These are phyloP conservation scores for Knoxdaviesia proteae DNA, from an alignment of 2,329 filamentous ascomycete species.

Conservation along the genomic window DNA sequence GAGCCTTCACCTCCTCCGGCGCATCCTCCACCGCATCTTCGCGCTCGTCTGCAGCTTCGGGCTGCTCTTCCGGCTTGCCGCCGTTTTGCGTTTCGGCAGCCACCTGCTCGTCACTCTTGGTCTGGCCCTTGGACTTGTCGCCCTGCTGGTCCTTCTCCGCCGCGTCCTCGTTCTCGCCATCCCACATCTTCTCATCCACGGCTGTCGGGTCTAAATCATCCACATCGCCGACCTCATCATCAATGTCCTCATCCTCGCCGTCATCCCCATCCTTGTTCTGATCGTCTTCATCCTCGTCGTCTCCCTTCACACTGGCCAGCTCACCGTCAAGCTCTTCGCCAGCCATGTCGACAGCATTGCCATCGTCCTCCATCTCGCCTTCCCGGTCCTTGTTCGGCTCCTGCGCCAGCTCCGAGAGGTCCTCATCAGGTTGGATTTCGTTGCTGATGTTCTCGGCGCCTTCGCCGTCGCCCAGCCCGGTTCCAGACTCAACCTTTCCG, in stretches of 20 bases:
- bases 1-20: constrained; percentile 25
- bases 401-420: constrained; percentile 76
- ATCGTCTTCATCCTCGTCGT: constrained; percentile 38
- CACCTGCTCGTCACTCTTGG: constrained; percentile 41
- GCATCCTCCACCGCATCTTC: constrained; percentile 14
- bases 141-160: constrained; percentile 67
- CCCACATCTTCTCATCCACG: constrained; percentile 98
- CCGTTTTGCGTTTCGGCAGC: constrained; percentile 19
- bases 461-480: constrained; percentile 83
- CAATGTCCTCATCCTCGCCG: constrained; percentile 51
- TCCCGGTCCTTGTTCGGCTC: constrained; percentile 48
- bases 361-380: constrained; percentile 53
- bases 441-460: constrained; percentile 96
- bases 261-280: constrained; percentile 41
- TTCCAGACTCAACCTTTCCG: constrained; percentile 74
- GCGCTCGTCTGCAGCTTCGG: constrained; percentile 20
- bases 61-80: constrained; percentile 33
- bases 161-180: constrained; percentile 61
- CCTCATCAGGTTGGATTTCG: constrained; percentile 83
- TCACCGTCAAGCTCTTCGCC: constrained; percentile 83
- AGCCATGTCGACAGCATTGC: constrained; percentile 81
- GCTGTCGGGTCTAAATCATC: constrained; percentile 77
- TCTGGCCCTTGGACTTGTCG: constrained; percentile 48
- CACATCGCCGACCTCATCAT: constrained; percentile 78
- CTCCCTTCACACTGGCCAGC: constrained; percentile 41